These are phyloP conservation scores for Leishmania guyanensis DNA, from an alignment of 208 protist genomes.

Conservation along the genomic window DNA sequence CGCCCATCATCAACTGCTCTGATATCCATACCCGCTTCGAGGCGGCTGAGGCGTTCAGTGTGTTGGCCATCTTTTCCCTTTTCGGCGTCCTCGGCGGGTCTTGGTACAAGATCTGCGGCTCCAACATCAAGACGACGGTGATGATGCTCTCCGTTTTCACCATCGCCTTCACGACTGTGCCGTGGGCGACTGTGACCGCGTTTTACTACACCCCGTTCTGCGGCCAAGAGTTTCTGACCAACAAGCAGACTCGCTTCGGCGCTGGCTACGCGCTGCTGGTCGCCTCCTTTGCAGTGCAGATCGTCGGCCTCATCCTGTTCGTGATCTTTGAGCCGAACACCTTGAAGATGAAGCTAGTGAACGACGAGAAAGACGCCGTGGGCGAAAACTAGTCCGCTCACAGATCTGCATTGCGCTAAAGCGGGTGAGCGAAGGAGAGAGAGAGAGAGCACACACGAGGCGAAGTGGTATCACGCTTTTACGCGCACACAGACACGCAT, in stretches of 20 bases:
- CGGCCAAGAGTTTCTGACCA: conserved; percentile 39
- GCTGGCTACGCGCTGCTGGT: conserved; percentile 55
- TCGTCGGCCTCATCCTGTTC: conserved; percentile 49
- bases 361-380: too few relatives aligned
- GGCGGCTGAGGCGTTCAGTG: conserved; percentile 58
- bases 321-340: conserved; percentile 39
- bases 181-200: conserved; percentile 52
- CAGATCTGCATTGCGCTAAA: neutral
- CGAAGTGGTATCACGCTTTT: neutral
- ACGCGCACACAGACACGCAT: neutral
- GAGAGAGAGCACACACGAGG: neutral
- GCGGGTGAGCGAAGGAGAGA: neutral
- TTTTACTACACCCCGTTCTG: conserved; percentile 68
- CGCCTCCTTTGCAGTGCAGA: conserved; percentile 47
- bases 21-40: conserved; percentile 46
- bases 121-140: conserved; percentile 40
- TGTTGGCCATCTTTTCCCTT: conserved; percentile 51
- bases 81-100: conserved; percentile 31
- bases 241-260: conserved; percentile 36
- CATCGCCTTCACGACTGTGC: conserved; percentile 45
- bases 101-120: conserved; percentile 41
- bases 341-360: too few relatives aligned
- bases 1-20: conserved; percentile 27
- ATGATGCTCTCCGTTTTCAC: conserved; percentile 43
- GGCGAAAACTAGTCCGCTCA: conserved; percentile 9